phyloP scores from a whole-genome alignment of 1,139 yeast genomes.

The Diutina catenulata region DNA sequence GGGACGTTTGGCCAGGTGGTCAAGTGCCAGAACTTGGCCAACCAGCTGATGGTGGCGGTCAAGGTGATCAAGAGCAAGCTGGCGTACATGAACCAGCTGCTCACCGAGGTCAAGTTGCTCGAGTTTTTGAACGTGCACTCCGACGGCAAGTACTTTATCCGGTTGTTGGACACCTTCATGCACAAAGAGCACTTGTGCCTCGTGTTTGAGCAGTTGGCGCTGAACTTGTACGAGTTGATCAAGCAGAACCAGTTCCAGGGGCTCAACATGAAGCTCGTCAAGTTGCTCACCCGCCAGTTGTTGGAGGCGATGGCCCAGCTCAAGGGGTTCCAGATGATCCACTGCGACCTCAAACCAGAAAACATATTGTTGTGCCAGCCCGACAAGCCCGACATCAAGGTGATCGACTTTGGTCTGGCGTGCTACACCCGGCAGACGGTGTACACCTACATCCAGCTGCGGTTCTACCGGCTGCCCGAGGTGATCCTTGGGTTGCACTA shows the following conservation, averaged over 20 bases:
- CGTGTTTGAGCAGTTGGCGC: conserved; percentile 81
- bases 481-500: conserved; percentile 85
- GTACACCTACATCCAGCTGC: conserved; percentile 88
- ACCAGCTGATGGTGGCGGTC: conserved; percentile 87
- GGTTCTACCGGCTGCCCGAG: conserved; percentile 95
- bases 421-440: conserved; percentile 86
- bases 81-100: conserved; percentile 82
- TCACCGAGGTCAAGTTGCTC: conserved; percentile 79
- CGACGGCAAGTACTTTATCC: conserved; percentile 64
- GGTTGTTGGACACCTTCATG: conserved; percentile 78
- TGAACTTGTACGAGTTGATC: conserved; percentile 80
- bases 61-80: conserved; percentile 90
- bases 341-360: conserved; percentile 95
- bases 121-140: conserved; percentile 71
- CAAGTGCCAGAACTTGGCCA: conserved; percentile 83
- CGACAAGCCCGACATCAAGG: conserved; percentile 80
- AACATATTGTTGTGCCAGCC: conserved; percentile 74
- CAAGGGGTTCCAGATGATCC: conserved; percentile 78
- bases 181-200: conserved; percentile 89
- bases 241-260: conserved; percentile 95
- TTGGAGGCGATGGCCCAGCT: conserved; percentile 70
- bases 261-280: conserved; percentile 65
- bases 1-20: conserved; percentile 99
- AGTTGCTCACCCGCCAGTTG: conserved; percentile 67
- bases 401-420: conserved; percentile 95